Evolutionary conservation across 2,329 filamentous ascomycete genomes (phyloP).

Genomic region (Paecilomyces sp.): DNA sequence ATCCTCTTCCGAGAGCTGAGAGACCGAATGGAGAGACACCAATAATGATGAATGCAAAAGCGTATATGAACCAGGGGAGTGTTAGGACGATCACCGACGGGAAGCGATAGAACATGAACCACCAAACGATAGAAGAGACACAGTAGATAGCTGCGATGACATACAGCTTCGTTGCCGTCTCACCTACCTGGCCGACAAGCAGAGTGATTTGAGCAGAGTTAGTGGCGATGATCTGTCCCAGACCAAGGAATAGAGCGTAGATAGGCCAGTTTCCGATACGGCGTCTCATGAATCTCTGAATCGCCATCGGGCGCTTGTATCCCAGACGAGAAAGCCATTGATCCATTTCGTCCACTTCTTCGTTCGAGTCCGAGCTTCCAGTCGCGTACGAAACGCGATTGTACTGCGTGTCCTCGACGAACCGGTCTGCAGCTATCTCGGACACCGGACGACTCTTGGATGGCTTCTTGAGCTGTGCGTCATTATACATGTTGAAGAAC

Average conservation of each 20-base stretch:
- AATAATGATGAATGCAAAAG: conserved; percentile 7
- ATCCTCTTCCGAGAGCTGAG: conserved; percentile 28
- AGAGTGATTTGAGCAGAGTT: conserved; percentile 58
- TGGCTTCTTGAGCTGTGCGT: conserved; percentile 10
- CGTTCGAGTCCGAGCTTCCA: background rate
- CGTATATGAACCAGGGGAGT: conserved; percentile 50
- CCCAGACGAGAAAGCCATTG: conserved; percentile 46
- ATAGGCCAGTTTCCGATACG: conserved; percentile 52
- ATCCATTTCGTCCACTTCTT: conserved; percentile 29
- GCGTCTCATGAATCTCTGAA: conserved; percentile 41
- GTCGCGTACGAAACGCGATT: background rate
- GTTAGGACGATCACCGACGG: conserved; percentile 46
- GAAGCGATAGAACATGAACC: conserved; percentile 47
- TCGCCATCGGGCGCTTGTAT: conserved; percentile 44
- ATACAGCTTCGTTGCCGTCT: conserved; percentile 49
- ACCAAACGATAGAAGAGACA: conserved; percentile 48
- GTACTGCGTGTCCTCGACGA: background rate
- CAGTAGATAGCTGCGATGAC: conserved; percentile 49
- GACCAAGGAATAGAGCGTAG: conserved; percentile 49
- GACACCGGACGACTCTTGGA: conserved; percentile 6
- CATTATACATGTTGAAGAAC: conserved; percentile 50
- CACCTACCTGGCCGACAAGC: conserved; percentile 49
- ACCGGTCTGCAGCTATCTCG: background rate
- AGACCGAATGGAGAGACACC: conserved; percentile 43
- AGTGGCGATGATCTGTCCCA: conserved; percentile 51